These are phyloP conservation scores for Agrocybe pediades DNA, from an alignment of 768 basidiomycete species.

Conservation along the genomic window DNA sequence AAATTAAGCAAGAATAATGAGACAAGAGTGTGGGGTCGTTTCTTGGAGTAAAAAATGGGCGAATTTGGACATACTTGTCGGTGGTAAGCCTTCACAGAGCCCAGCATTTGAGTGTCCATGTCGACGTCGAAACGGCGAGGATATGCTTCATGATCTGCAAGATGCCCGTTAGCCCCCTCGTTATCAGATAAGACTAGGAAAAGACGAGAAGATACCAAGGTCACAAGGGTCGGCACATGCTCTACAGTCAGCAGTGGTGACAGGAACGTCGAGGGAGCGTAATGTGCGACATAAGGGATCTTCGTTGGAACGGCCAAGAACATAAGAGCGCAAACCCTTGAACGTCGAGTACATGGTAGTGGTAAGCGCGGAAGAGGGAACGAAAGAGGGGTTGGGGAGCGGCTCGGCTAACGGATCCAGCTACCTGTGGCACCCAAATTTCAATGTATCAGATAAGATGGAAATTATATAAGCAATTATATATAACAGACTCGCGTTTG, in stretches of 20 bases:
- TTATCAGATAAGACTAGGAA: constrained; percentile 30
- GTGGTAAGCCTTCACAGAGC: constrained; percentile 80
- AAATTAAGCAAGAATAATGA: neutral
- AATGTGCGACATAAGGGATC: constrained; percentile 52
- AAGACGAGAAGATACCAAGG: constrained; percentile 45
- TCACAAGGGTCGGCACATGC: constrained; percentile 80
- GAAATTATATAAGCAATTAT: constrained; percentile 16
- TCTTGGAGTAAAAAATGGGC: neutral
- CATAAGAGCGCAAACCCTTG: constrained; percentile 40
- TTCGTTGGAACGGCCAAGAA: constrained; percentile 39
- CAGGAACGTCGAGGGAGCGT: constrained; percentile 59
- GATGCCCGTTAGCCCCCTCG: constrained; percentile 17
- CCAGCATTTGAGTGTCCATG: constrained; percentile 80
- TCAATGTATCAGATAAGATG: constrained; percentile 31
- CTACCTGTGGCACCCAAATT: constrained; percentile 5
- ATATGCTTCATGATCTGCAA: constrained; percentile 71
- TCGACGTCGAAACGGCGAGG: constrained; percentile 77
- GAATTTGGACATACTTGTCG: constrained; percentile 59
- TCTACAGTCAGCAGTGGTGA: constrained; percentile 68
- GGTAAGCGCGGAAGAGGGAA: constrained; percentile 13
- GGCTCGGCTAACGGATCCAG: no score
- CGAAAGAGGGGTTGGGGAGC: no score
- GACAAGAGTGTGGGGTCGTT: neutral
- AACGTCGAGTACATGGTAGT: constrained; percentile 37
- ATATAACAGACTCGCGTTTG: no score